These are phyloP conservation scores for Cryptosporidium bovis DNA, from an alignment of 169 alveolate genomes.

Conservation along the genomic window DNA sequence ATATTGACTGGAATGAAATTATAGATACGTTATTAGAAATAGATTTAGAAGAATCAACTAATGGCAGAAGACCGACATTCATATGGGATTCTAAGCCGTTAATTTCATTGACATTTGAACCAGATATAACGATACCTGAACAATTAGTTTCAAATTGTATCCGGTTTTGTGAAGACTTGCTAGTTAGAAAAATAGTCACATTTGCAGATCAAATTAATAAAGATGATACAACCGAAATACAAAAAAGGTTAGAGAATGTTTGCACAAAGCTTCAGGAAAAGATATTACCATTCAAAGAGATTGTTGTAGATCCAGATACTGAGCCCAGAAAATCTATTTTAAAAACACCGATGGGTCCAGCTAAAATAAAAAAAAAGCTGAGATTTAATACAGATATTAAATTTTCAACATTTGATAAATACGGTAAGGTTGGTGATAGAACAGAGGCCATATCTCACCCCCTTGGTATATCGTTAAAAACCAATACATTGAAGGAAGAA, in stretches of 20 bases:
- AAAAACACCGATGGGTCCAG: neutral
- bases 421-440: slow-evolving; percentile 10
- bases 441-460: neutral
- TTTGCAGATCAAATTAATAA: slow-evolving; percentile 2
- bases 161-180: slow-evolving; percentile 46
- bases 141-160: slow-evolving; percentile 62
- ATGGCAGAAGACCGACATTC: slow-evolving; percentile 22
- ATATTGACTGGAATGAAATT: slow-evolving; percentile 49
- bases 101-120: slow-evolving; percentile 48
- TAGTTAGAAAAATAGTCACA: slow-evolving; percentile 26
- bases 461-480: slow-evolving; percentile 33
- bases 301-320: slow-evolving; percentile 14
- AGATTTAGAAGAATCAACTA: slow-evolving; percentile 56
- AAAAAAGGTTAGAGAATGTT: slow-evolving; percentile 27
- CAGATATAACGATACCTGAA: slow-evolving; percentile 59
- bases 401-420: slow-evolving; percentile 12
- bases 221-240: neutral
- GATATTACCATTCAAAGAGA: slow-evolving; percentile 33
- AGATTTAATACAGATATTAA: slow-evolving; percentile 24
- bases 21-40: slow-evolving; percentile 50
- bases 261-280: slow-evolving; percentile 42
- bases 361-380: slow-evolving; percentile 23
- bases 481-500: slow-evolving; percentile 16
- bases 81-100: slow-evolving; percentile 42
- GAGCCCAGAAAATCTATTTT: slow-evolving; percentile 28